Percentiles rank a stretch among this genome's conserved stretches.
These are phyloP conservation scores for Fonsecaea nubica DNA, from an alignment of 2,329 filamentous ascomycete genomes.

Conservation along the genomic window DNA sequence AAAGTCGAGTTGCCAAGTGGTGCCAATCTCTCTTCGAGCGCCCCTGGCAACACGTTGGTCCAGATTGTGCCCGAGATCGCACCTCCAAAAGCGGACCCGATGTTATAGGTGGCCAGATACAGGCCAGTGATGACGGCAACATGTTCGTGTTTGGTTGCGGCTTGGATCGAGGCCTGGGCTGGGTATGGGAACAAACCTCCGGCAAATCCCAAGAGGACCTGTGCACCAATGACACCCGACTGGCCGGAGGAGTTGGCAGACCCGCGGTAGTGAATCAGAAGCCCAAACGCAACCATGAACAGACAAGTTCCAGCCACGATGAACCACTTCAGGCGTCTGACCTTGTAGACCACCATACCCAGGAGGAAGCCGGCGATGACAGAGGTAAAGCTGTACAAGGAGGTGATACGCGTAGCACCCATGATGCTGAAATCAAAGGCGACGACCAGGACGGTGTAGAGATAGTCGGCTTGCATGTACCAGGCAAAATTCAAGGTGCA, in stretches of 20 bases:
- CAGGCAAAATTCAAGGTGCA: slow-evolving; percentile 64
- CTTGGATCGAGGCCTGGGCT: slow-evolving; percentile 59
- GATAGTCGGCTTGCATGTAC: slow-evolving; percentile 69
- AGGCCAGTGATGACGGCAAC: slow-evolving; percentile 69
- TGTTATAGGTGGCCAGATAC: slow-evolving; percentile 68
- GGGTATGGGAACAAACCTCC: slow-evolving; percentile 67
- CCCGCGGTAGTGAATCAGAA: slow-evolving; percentile 69
- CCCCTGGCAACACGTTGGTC: slow-evolving; percentile 62
- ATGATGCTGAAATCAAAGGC: slow-evolving; percentile 65
- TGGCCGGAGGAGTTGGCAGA: slow-evolving; percentile 52
- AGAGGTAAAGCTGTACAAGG: slow-evolving; percentile 65
- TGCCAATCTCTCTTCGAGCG: slow-evolving; percentile 49
- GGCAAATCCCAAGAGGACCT: slow-evolving; percentile 67
- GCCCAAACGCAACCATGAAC: slow-evolving; percentile 70
- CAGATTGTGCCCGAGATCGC: slow-evolving; percentile 68
- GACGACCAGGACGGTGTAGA: slow-evolving; percentile 68
- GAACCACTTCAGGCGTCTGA: slow-evolving; percentile 68
- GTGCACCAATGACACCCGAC: slow-evolving; percentile 66
- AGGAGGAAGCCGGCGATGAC: slow-evolving; percentile 65
- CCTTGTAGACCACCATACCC: slow-evolving; percentile 63
- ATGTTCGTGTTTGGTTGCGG: slow-evolving; percentile 59
- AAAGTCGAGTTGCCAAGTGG: slow-evolving; percentile 49
- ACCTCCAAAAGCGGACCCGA: slow-evolving; percentile 67
- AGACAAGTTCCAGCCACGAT: slow-evolving; percentile 66
- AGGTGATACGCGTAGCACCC: slow-evolving; percentile 64